These are phyloP conservation scores for Thuidium tamariscinum DNA, from an alignment of 225 moss, liverwort and hornwort genomes.

Conservation along the genomic window DNA sequence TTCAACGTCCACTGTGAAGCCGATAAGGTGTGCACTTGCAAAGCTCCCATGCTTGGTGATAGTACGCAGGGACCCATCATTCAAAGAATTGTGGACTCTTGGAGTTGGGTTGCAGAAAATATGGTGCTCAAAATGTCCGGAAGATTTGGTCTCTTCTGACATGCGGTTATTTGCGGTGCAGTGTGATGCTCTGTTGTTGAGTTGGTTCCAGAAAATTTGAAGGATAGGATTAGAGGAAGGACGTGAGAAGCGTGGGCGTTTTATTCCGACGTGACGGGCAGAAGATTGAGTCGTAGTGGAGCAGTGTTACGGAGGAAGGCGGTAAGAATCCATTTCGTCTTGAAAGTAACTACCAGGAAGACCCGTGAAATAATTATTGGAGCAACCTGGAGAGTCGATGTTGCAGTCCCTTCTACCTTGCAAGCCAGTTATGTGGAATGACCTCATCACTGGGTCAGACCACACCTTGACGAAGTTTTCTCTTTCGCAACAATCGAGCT, in stretches of 20 bases:
- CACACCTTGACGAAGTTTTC: conserved; percentile 20
- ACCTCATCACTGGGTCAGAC: conserved; percentile 44
- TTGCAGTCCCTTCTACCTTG: conserved; percentile 32
- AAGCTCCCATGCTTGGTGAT: background rate
- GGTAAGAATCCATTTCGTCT: background rate
- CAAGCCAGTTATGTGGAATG: conserved; percentile 45
- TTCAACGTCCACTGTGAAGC: background rate
- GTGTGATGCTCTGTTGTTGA: conserved; percentile 33
- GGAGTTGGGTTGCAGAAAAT: background rate
- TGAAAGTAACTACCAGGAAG: background rate
- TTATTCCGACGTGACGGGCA: background rate
- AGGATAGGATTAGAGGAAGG: conserved; percentile 6
- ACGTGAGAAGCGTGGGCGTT: background rate
- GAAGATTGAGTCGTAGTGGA: background rate
- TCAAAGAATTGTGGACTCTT: background rate
- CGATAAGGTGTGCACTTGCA: background rate
- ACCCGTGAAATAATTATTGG: background rate
- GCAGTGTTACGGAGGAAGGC: background rate
- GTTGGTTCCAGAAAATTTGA: conserved; percentile 20
- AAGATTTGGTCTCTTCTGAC: conserved; percentile 7
- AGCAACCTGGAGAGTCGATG: conserved; percentile 20
- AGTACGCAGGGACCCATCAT: background rate
- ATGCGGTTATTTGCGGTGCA: conserved; percentile 26
- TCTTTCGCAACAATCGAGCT: conserved; percentile 22
- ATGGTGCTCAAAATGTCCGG: background rate